Evolutionary conservation across 2,329 filamentous ascomycete genomes (phyloP).

Genomic region (Ophiocordyceps camponoti-floridani): DNA sequence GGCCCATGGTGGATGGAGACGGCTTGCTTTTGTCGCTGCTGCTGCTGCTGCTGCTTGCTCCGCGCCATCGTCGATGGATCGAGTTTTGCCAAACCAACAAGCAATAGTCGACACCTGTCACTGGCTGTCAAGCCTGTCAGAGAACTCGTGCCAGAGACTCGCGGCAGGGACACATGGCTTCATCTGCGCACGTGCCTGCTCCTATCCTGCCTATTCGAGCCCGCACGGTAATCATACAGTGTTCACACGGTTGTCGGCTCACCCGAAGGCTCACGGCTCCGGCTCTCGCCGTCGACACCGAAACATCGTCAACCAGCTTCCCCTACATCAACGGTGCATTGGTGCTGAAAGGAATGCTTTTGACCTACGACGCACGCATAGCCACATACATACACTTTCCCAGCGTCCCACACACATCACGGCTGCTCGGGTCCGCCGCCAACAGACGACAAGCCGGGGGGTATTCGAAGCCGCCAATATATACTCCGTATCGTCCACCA

Average conservation of each 20-base stretch:
- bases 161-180: background rate
- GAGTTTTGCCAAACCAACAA: too few relatives aligned
- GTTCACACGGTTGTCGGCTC: background rate
- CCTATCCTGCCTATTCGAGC: background rate
- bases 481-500: slow-evolving; percentile 4
- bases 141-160: background rate
- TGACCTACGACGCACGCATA: slow-evolving; percentile 7
- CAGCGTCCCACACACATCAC: slow-evolving; percentile 4
- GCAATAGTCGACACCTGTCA: background rate
- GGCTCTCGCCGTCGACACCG: too few relatives aligned
- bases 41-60: background rate
- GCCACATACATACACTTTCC: slow-evolving; percentile 8
- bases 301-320: too few relatives aligned
- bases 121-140: too few relatives aligned
- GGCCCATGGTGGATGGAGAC: background rate
- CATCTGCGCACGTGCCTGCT: background rate
- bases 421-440: slow-evolving; percentile 1
- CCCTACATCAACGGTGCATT: too few relatives aligned
- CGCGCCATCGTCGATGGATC: background rate
- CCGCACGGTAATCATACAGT: background rate
- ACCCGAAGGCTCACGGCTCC: too few relatives aligned
- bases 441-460: slow-evolving; percentile 5
- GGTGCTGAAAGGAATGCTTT: background rate
- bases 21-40: background rate
- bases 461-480: slow-evolving; percentile 5